Base-by-base conservation (phyloP, 257 asterid species). In the Primulina huaijiensis region DNA sequence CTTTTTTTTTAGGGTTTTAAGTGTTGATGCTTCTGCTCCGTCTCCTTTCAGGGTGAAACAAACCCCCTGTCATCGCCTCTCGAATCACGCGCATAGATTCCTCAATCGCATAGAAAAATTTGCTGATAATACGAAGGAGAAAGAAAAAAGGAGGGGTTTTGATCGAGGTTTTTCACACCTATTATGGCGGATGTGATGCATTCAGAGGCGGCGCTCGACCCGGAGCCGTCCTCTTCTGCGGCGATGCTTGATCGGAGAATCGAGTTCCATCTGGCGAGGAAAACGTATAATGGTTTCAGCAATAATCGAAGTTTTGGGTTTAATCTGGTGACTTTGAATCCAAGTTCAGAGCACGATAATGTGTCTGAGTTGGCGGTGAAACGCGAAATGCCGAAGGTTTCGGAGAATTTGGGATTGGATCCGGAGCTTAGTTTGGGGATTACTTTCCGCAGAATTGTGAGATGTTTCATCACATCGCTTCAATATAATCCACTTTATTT, bases 361-460 rank as follows among this genome's bases (percentile, higher is more conserved):
- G 72, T 27, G 17, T 35, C 78, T 62, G 76, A 62, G 40, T 71
- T 67, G 65, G 76, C 46, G 16, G 78, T 68, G 57, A 82, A 75
- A 56, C 23, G 16, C 37, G 92, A 78, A 17, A 76, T 68, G 64
- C 40, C 74, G 17, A 89, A 87, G 63, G 62, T n/a, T 60, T 34
- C 63, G 7, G 89, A 74, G 6, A 77, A 56, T 11, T 14, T 43
- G 17, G 85, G 89, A 63, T 73, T 89, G 79, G 99, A 91, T 85
- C 87, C 92, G 21, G 99, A 94, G 80, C 81, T 91, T 72, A 77
- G 82, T 82, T 83, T 86, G 62, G 85, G 82, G 70, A 84, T 88
- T 70, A 77, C 97, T 29, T 88, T 85, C 76, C 84, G 93, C 72
- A 84, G 95, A 81, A 94, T 94, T 74, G 99, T 94, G 85, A 89